phyloP scores from a whole-genome alignment of 2,329 filamentous ascomycete genomes.

The Cladosporium sp. region DNA sequence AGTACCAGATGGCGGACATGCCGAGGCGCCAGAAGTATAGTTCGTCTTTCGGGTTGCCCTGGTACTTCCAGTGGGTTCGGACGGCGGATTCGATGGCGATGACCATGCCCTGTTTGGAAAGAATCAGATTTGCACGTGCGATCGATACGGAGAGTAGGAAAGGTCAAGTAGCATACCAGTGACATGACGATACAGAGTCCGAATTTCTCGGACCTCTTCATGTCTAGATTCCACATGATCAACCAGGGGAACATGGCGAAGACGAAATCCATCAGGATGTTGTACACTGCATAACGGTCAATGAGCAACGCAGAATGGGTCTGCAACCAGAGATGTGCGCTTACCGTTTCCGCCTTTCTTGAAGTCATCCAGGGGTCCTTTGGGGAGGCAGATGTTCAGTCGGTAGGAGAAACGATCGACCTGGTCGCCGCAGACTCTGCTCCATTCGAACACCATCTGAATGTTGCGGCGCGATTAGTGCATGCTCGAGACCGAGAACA shows the following conservation, averaged over 20 bases:
- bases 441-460: slow-evolving; percentile 46
- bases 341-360: slow-evolving; percentile 50
- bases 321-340: slow-evolving; percentile 19
- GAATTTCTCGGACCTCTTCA: slow-evolving; percentile 47
- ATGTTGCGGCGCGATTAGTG: slow-evolving; percentile 2
- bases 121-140: background rate
- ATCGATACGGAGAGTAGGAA: too few relatives aligned
- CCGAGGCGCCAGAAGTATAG: slow-evolving; percentile 49
- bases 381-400: slow-evolving; percentile 43
- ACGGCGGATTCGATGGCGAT: slow-evolving; percentile 48
- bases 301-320: background rate
- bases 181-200: slow-evolving; percentile 50
- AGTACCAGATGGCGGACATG: slow-evolving; percentile 47
- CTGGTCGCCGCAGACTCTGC: slow-evolving; percentile 40
- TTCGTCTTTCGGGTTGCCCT: slow-evolving; percentile 43
- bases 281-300: slow-evolving; percentile 41
- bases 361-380: slow-evolving; percentile 39
- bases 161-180: background rate
- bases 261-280: slow-evolving; percentile 52
- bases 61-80: slow-evolving; percentile 48
- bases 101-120: slow-evolving; percentile 39
- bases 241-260: slow-evolving; percentile 50
- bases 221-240: slow-evolving; percentile 46
- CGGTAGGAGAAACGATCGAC: slow-evolving; percentile 47
- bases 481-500: background rate